Base-by-base conservation (phyloP, 768 basidiomycete genomes). In the Tylopilus felleus region DNA sequence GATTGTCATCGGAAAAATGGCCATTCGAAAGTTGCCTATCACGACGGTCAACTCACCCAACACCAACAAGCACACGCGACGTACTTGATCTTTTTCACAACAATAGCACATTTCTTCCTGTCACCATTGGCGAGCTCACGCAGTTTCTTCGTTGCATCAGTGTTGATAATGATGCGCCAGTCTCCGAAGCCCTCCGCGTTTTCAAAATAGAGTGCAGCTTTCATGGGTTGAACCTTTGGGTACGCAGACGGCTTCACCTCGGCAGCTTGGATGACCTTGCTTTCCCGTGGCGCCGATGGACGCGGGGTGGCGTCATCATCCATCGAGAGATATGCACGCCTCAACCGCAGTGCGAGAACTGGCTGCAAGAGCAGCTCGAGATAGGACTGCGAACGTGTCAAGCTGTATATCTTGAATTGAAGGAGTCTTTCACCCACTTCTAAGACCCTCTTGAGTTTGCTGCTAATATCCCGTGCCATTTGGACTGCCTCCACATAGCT, bases 61-160 rank as follows among this genome's bases (percentile, higher is more conserved):
- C 13, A 25, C 31, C 22, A 9, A 7, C 8, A 48, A 49, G 35
- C 31, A 4, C 8, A 38, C 9, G 13, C 6, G 3, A 61, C 76
- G 25, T 46, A 85, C 88, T 75, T 81, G 63, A 89, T 85, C 64
- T 88, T 89, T 69, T 85, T 88, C 36, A 85, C 60, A 25, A 83
- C 76, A 41, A 84, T 82, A 14, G 60, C 61, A 58, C 84, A 85
- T 35, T 69, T 69, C 38, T 77, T 77, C 17, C 44, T 59, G 55
- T 84, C 77, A 23, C 73, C 74, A 46, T 73, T 73, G 0, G 75
- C 75, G 14, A 76, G 60, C 36, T 80, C 76, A 6, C 80, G 76
- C 4, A 87, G 63, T 53, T 81, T 74, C 16, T 67, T 67, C 47
- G 78, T 75, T 0, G 82, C 84, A 19, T 75, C 70, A 0, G 73